These are phyloP conservation scores for Colletotrichum sp. DNA, from an alignment of 2,329 filamentous ascomycete species.

Conservation along the genomic window DNA sequence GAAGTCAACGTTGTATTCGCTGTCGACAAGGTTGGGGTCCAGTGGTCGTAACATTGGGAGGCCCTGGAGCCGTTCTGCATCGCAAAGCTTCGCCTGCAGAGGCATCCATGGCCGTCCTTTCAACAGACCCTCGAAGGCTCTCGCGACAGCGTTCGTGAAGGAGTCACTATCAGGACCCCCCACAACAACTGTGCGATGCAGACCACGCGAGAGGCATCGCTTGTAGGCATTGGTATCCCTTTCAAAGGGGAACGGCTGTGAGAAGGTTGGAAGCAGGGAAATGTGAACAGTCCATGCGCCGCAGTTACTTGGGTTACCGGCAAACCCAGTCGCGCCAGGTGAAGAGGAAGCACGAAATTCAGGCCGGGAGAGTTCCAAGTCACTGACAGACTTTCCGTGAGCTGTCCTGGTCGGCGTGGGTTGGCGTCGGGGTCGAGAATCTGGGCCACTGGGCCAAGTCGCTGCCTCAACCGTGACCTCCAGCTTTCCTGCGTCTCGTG, in stretches of 20 bases:
- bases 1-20: conserved; percentile 55
- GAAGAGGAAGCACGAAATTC: background rate
- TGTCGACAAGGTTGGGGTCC: conserved; percentile 44
- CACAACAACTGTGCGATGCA: conserved; percentile 62
- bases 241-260: conserved; percentile 64
- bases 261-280: conserved; percentile 59
- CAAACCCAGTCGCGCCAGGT: background rate
- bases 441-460: background rate
- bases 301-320: background rate
- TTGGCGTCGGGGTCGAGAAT: background rate
- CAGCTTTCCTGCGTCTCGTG: background rate
- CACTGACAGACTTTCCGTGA: background rate
- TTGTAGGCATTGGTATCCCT: conserved; percentile 67
- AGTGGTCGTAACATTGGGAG: conserved; percentile 65
- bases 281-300: conserved; percentile 64
- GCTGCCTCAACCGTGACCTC: background rate
- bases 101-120: conserved; percentile 60
- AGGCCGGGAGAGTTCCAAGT: too few species aligned
- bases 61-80: conserved; percentile 57
- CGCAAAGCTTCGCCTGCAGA: conserved; percentile 63
- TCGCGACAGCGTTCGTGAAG: conserved; percentile 52
- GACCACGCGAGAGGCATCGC: conserved; percentile 62
- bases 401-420: background rate
- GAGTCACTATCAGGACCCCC: conserved; percentile 53
- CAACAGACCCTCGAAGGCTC: conserved; percentile 55